Base-by-base conservation (phyloP, 345 rosid species). In the Turnera subulata region DNA sequence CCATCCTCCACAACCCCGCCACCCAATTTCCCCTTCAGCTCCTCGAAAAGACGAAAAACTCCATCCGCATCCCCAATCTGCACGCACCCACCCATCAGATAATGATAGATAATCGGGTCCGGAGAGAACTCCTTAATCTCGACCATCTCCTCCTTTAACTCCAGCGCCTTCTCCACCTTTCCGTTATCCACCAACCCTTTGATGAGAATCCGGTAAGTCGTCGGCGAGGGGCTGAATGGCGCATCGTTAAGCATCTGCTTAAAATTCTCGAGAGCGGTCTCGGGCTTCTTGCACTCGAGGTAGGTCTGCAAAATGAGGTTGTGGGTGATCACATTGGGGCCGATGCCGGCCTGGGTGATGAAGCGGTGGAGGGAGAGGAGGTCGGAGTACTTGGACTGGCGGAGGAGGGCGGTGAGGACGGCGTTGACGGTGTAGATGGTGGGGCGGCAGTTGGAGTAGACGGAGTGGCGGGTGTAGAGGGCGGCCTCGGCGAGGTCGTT, bases 401-500 rank as follows among this genome's bases (percentile, higher is more conserved):
- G 96, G 50, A 92, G 79, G 71, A 81, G 93, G 2, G 98, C 96
- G 17, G 78, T 74, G 37, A 92, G 86, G 54, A 92, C 95, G 2
- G 91, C 82, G 55, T 89, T 89, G 19, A 88, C 95, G 2, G 95
- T 89, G 74, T 70, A 86, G 33, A 91, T 84, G 16, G 98, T 80
- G 7, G 98, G 98, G 2, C 89, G 80, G 76, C 96, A 92, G 54
- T 92, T 92, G 48, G 95, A 92, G 73, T 92, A 92, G 18, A 89
- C 77, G 15, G 98, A 92, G 68, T 89, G 96, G 50, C 95, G 95
- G 7, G 96, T 92, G 78, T 53, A 90, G 4, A 92, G 74, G 0
- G 96, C 93, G 4, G 98, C 98, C 73, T 92, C 96, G 1, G 83
- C 95, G 21, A 92, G 81, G 62, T 89, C 98, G 25, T 92, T 83